These are phyloP conservation scores for Ceratobasidium papillatum DNA, from an alignment of 1,284 basidiomycete genomes.

Conservation along the genomic window DNA sequence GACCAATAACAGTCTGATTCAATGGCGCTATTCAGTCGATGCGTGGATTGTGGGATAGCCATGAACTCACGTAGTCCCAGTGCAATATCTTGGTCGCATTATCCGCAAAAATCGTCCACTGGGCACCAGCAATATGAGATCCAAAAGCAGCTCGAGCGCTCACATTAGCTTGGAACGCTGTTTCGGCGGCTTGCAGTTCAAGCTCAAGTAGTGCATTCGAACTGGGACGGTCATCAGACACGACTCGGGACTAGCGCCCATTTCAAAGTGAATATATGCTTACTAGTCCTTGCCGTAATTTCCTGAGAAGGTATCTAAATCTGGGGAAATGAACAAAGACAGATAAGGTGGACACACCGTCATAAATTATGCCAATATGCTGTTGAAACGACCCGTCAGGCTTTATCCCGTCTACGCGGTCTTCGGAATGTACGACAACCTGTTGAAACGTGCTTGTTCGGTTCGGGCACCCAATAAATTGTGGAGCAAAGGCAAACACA, in stretches of 20 bases:
- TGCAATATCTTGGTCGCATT: conserved; percentile 28
- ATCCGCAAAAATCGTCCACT: conserved; percentile 44
- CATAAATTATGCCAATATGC: conserved; percentile 68
- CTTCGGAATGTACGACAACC: conserved; percentile 57
- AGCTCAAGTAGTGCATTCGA: conserved; percentile 41
- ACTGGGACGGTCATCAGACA: conserved; percentile 14
- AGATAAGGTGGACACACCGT: conserved; percentile 52
- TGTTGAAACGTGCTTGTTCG: conserved; percentile 3
- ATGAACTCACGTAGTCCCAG: conserved; percentile 44
- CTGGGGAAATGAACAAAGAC: not conserved
- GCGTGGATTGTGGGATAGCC: not conserved
- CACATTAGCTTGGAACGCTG: conserved; percentile 36
- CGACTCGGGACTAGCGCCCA: not conserved
- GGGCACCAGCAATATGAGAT: conserved; percentile 41
- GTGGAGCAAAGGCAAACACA: not conserved
- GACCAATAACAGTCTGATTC: conserved; percentile 40
- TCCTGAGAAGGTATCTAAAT: conserved; percentile 32
- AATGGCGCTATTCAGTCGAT: not conserved
- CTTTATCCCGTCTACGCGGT: conserved; percentile 66
- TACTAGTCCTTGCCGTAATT: conserved; percentile 72
- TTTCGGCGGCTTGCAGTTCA: conserved; percentile 42
- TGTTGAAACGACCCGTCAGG: conserved; percentile 71
- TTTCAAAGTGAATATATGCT: conserved; percentile 9
- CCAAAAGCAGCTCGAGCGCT: conserved; percentile 34
- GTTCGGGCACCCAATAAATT: not conserved